Conservation (phyloP, 306 rosid species). For the apple (Malus domestica) region ASM211411v1 NC_041790.1:14467501-14468000, state of each 20-base stretch:
- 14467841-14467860: conserved; percentile 22
- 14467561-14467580: conserved; percentile 69
- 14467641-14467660: conserved; percentile 58
- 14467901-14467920: neutral
- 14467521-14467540: conserved; percentile 84
- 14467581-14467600: conserved; percentile 79
- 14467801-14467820: conserved; percentile 83
- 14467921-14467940: neutral
- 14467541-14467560: conserved; percentile 94
- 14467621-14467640: conserved; percentile 89
- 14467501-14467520: conserved; percentile 84
- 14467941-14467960: neutral
- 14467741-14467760: conserved; percentile 44
- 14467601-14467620: conserved; percentile 81
- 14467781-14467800: conserved; percentile 79
- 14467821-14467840: conserved; percentile 92
- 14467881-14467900: neutral
- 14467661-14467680: neutral
- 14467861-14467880: neutral
- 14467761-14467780: conserved; percentile 70
- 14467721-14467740: conserved; percentile 96
- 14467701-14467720: conserved; percentile 26
- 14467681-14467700: conserved; percentile 4
- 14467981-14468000: neutral
- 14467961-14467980: neutral